Evolutionary conservation across 495 filamentous ascomycete genomes (phyloP).

Genomic region (Opeltia flavorubescens): DNA sequence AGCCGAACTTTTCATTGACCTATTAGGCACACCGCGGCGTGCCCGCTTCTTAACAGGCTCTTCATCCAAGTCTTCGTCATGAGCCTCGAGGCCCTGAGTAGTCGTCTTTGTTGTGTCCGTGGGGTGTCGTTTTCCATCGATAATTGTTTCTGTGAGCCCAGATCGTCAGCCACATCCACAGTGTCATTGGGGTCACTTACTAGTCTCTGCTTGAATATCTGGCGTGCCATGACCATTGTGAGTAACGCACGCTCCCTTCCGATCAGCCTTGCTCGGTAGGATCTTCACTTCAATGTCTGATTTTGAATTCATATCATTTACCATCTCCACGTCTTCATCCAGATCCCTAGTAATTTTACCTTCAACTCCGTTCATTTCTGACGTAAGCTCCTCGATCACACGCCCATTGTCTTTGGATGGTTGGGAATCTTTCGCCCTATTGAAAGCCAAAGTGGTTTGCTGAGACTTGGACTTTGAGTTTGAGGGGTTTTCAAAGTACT

Average conservation of each 20-base stretch:
- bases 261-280: not conserved
- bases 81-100: slow-evolving; percentile 1
- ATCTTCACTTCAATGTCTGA: not conserved
- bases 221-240: too few relatives aligned
- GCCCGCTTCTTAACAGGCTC: slow-evolving; percentile 37
- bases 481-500: slow-evolving; percentile 15
- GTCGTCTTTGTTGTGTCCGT: slow-evolving; percentile 6
- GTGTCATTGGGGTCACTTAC: not conserved
- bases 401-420: not conserved
- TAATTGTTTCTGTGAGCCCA: not conserved
- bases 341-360: not conserved
- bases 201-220: not conserved
- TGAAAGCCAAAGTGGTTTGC: not conserved
- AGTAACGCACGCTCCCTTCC: not conserved
- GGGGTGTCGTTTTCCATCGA: not conserved
- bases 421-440: not conserved
- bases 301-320: too few relatives aligned
- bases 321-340: not conserved
- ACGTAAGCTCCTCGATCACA: not conserved
- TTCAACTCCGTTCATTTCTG: not conserved
- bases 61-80: slow-evolving; percentile 27
- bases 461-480: slow-evolving; percentile 7
- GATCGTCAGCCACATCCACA: not conserved
- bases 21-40: slow-evolving; percentile 37
- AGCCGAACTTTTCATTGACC: not conserved